phyloP scores from a whole-genome alignment of 1,284 basidiomycete species.

The Coniferiporia sulphurascens region DNA sequence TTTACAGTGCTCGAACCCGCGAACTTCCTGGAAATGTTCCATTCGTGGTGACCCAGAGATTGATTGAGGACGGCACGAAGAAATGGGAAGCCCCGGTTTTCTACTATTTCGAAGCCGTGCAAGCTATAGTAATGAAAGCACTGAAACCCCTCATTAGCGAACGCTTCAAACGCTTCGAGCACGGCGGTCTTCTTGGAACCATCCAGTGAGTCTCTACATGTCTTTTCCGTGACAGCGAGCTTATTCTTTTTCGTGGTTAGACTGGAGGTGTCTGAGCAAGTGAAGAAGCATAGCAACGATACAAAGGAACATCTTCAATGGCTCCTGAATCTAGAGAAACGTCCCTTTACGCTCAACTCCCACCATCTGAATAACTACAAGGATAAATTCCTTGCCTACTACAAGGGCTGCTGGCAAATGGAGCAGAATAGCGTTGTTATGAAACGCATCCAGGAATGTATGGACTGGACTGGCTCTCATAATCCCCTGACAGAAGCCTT shows the following conservation, averaged over 20 bases:
- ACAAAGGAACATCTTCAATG: conserved; percentile 42
- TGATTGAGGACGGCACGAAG: conserved; percentile 41
- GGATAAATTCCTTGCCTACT: conserved; percentile 49
- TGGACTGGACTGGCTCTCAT: background rate
- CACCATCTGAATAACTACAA: conserved; percentile 56
- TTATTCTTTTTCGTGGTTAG: conserved; percentile 27
- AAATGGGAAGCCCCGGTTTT: conserved; percentile 48
- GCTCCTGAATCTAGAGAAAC: conserved; percentile 47
- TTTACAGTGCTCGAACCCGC: conserved; percentile 55
- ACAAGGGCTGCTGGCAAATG: conserved; percentile 27
- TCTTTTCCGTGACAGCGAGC: background rate
- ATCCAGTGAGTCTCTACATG: conserved; percentile 41
- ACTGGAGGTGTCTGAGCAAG: conserved; percentile 37
- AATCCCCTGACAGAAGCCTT: background rate
- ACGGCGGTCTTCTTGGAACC: conserved; percentile 46
- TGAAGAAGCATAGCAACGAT: conserved; percentile 37
- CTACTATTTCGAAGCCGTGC: conserved; percentile 43
- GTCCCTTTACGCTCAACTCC: conserved; percentile 52
- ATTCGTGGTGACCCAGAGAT: conserved; percentile 49
- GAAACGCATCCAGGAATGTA: background rate
- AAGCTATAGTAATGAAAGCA: conserved; percentile 35
- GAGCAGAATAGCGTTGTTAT: background rate
- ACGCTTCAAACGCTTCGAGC: conserved; percentile 50
- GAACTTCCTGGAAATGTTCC: conserved; percentile 65
- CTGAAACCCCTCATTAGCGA: conserved; percentile 37